These are phyloP conservation scores for Porpolomopsis calyptriformis DNA, from an alignment of 768 basidiomycete genomes.

Conservation along the genomic window DNA sequence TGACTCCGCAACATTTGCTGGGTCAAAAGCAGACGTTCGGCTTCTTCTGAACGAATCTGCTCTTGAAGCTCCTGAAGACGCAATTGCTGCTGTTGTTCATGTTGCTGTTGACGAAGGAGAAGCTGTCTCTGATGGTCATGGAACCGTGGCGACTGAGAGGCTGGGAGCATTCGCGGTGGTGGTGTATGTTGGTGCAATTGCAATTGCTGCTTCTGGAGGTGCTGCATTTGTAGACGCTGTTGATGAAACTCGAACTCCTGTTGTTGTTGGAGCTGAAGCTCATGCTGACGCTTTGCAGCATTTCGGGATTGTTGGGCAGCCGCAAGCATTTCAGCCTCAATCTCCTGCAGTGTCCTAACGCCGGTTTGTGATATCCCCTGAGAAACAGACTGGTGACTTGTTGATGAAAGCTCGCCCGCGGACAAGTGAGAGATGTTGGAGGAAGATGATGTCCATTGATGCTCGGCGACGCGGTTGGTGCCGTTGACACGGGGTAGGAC, in stretches of 20 bases:
- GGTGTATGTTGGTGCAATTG: slow-evolving; percentile 46
- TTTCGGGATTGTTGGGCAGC: slow-evolving; percentile 37
- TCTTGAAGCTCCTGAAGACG: slow-evolving; percentile 54
- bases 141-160: slow-evolving; percentile 71
- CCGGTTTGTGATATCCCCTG: slow-evolving; percentile 27
- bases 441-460: slow-evolving; percentile 23
- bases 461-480: slow-evolving; percentile 30
- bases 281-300: slow-evolving; percentile 18
- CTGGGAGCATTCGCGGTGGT: slow-evolving; percentile 64
- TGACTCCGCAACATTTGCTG: slow-evolving; percentile 41
- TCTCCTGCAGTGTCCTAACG: slow-evolving; percentile 64
- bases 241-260: slow-evolving; percentile 30
- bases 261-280: slow-evolving; percentile 26
- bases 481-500: slow-evolving; percentile 50
- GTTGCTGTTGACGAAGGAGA: slow-evolving; percentile 56
- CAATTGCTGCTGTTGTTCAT: slow-evolving; percentile 50
- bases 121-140: slow-evolving; percentile 67
- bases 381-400: slow-evolving; percentile 24
- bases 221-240: slow-evolving; percentile 23
- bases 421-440: slow-evolving; percentile 31
- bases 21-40: slow-evolving; percentile 51
- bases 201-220: slow-evolving; percentile 36
- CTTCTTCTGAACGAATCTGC: slow-evolving; percentile 52
- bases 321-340: slow-evolving; percentile 76
- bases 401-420: slow-evolving; percentile 12